These are phyloP conservation scores for Acacia concinna DNA, from an alignment of 331 rosid genomes.

Conservation along the genomic window DNA sequence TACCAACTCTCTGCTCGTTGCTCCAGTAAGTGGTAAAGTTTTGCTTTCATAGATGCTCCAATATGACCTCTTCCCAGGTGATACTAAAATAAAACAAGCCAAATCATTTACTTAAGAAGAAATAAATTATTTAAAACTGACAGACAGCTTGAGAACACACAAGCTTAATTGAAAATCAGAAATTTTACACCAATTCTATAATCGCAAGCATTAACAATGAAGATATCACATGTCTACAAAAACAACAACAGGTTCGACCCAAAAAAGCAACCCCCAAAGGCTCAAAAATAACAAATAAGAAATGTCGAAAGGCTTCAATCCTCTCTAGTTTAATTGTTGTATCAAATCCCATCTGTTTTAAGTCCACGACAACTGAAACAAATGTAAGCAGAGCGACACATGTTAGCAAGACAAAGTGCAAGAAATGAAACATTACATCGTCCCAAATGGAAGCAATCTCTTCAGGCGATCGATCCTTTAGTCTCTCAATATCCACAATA, in stretches of 20 bases:
- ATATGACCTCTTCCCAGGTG: constrained; percentile 94
- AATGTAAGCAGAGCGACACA: constrained; percentile 6
- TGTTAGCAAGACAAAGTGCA: not conserved
- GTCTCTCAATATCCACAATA: constrained; percentile 68
- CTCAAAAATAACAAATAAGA: not conserved
- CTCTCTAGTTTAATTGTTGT: not conserved
- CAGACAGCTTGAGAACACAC: not conserved
- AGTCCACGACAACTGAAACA: not conserved
- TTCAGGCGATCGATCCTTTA: constrained; percentile 66
- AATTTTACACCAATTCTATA: not conserved
- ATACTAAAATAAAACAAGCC: constrained; percentile 59
- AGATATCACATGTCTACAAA: too few relatives aligned
- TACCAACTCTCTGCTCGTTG: constrained; percentile 88
- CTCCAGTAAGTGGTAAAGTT: constrained; percentile 74
- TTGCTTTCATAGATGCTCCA: constrained; percentile 78
- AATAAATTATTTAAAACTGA: not conserved
- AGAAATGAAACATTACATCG: constrained; percentile 62
- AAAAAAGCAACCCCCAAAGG: too few relatives aligned
- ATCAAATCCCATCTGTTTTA: not conserved
- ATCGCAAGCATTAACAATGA: too few relatives aligned
- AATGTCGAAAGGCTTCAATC: not conserved
- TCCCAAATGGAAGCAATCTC: constrained; percentile 84
- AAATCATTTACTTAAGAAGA: not conserved
- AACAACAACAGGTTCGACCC: too few relatives aligned
- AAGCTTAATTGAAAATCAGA: not conserved